These are phyloP conservation scores for Talaromyces thailandensis DNA, from an alignment of 495 filamentous ascomycete genomes.

Conservation along the genomic window DNA sequence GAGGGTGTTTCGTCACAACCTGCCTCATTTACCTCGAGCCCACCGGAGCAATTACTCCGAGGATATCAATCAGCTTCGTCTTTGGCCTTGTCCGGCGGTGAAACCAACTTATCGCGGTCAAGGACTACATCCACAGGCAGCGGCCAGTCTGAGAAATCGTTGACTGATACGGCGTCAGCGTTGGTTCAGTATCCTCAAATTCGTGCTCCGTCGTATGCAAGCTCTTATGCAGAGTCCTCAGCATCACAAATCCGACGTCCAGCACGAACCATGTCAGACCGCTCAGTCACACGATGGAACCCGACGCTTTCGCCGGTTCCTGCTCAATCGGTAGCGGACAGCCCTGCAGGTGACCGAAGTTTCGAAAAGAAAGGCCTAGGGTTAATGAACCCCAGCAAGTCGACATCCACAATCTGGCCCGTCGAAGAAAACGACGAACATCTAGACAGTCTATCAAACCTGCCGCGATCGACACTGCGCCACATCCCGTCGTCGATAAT, in stretches of 20 bases:
- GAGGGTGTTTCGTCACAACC: constrained; percentile 27
- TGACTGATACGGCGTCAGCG: background rate
- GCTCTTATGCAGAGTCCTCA: constrained; percentile 37
- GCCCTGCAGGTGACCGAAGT: constrained; percentile 7
- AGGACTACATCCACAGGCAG: constrained; percentile 31
- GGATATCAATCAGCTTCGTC: constrained; percentile 23
- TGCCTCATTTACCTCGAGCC: constrained; percentile 32
- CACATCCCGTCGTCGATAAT: constrained; percentile 5
- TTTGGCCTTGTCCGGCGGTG: constrained; percentile 11
- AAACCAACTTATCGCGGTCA: constrained; percentile 27
- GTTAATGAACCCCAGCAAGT: constrained; percentile 8
- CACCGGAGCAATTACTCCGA: constrained; percentile 21
- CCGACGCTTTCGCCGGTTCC: constrained; percentile 66
- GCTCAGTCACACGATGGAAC: constrained; percentile 50
- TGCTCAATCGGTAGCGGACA: constrained; percentile 28
- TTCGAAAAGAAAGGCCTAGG: constrained; percentile 10
- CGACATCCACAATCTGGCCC: constrained; percentile 37
- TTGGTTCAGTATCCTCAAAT: constrained; percentile 40
- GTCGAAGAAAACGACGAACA: constrained; percentile 36
- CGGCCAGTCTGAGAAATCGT: constrained; percentile 21
- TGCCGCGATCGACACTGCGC: constrained; percentile 23
- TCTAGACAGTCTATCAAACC: constrained; percentile 31
- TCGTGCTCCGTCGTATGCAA: constrained; percentile 36
- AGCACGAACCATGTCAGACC: constrained; percentile 26
- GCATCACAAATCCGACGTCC: constrained; percentile 11